These are phyloP conservation scores for Hypoxylon subgilvum DNA, from an alignment of 495 filamentous ascomycete species.

Conservation along the genomic window DNA sequence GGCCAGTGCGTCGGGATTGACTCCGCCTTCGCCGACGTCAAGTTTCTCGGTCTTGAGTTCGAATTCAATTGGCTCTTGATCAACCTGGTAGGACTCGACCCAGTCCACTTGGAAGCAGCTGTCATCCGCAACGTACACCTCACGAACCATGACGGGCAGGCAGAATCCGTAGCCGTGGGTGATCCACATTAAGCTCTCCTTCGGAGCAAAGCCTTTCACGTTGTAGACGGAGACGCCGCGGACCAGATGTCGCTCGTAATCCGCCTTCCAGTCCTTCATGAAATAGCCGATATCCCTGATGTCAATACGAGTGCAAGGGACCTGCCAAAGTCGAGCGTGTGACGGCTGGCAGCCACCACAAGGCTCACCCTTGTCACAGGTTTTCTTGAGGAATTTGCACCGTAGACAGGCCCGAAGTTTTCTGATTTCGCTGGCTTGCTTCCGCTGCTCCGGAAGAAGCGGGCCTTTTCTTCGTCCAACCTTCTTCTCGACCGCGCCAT, in stretches of 20 bases:
- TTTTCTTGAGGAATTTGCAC: constrained; percentile 99
- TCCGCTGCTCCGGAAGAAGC: constrained; percentile 87
- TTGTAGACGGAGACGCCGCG: constrained; percentile 88
- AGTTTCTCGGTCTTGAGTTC: constrained; percentile 84
- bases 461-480: constrained; percentile 86
- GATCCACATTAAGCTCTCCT: constrained; percentile 79
- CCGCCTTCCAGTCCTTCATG: constrained; percentile 97
- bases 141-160: constrained; percentile 84
- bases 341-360: constrained; percentile 92
- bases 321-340: constrained; percentile 91
- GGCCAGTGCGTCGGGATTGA: constrained; percentile 74
- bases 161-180: constrained; percentile 90
- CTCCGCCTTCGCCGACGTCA: constrained; percentile 81
- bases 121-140: constrained; percentile 88
- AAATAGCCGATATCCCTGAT: constrained; percentile 97
- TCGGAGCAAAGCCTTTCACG: constrained; percentile 86
- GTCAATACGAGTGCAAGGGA: constrained; percentile 92
- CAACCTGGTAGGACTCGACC: constrained; percentile 73
- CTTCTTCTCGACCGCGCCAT: constrained; percentile 77
- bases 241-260: constrained; percentile 86
- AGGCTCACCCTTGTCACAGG: constrained; percentile 92
- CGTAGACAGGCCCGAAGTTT: constrained; percentile 89
- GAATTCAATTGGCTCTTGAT: constrained; percentile 73
- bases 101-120: constrained; percentile 91
- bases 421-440: constrained; percentile 91